Base-by-base conservation (phyloP, 2,329 filamentous ascomycete species). In the Fusarium palustre region DNA sequence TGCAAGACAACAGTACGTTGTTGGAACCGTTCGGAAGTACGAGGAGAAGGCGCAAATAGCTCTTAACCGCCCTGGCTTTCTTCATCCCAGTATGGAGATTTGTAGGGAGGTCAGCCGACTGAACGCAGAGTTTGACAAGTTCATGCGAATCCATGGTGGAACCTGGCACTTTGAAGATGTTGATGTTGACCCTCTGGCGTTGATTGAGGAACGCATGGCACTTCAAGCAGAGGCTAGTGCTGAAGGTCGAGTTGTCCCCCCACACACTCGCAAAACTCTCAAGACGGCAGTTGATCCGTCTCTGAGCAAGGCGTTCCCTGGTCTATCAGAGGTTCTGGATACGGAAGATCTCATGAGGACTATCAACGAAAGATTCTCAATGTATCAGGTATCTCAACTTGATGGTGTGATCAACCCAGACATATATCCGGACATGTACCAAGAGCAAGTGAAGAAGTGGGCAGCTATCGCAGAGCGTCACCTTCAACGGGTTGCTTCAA, bases 401-500 rank as follows among this genome's bases (percentile, higher is more conserved):
- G 73, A 76, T 0, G 78, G 78, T 0, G 64, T 81, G 10, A 42
- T 77, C 15, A 79, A 81, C 46, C 77, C 78, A 0, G 68, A 75
- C 1, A 71, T 80, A 1, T 72, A 79, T 20, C 70, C 66, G 3
- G 66, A 66, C 0, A 71, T 81, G 7, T 80, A 77, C 45, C 67
- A 60, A 24, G 64, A 67, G 25, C 79, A 81, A 46, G 78, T 79
- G 0, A 46, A 62, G 6, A 74, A 75, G n/a, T 81, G 79, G 80
- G 42, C 66, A 1, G 28, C 12, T 0, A 67, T 80, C 2, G 73
- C 76, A 1, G 34, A 63, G 5, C 4, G 45, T 0, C 76, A 81
- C 30, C 64, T 81, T 0, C 3, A 57, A 0, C 34, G 20, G 2
- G 66, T 80, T 2, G 58, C 71, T 1, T 7, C 42, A 1, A 38